Base-by-base conservation (phyloP, 2,329 filamentous ascomycete species). In the Talaromyces sp. region DNA sequence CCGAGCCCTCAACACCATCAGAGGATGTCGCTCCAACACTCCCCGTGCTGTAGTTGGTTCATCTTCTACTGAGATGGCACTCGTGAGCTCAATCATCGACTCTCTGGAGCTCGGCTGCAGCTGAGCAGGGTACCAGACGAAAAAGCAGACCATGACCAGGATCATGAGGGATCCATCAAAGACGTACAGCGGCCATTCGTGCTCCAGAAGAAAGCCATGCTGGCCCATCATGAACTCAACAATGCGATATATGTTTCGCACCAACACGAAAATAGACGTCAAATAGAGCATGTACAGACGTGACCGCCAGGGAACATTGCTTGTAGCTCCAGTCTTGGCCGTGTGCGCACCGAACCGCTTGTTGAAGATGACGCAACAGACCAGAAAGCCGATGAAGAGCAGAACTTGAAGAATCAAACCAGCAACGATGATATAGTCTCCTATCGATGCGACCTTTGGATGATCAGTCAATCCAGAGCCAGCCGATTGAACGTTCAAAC, bases 111-210 rank as follows among this genome's bases (percentile, higher is more conserved):
- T 37, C 31, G 63, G 47, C 14, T 39, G 56, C 9, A 60, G 27
- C 47, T n/a, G 45, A 52, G 60, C 49, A 33, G 63, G 47, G 35
- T 64, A 60, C 63, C 63, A 60, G 39, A 64, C 16, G 37, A 52
- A 60, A 39, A 64, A 60, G 11, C 24, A 39, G n/a, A 45, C 19
- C 63, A 64, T 64, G 39, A 64, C 56, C 45, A 64, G 7, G 13
- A 64, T n/a, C 63, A 64, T 64, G 47, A 60, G 24, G 1, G 63
- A 39, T 24, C 56, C 57, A 19, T 64, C 63, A 41, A 64, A 64
- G 19, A 54, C 63, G 33, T 64, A 64, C 11, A 64, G 22, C 37
- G 63, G 57, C 63, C 63, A 64, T 39, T 64, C 63, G 13, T 54
- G 31, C 16, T 50, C 57, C 8, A 64, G 63, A 47, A 64, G 47